Evolutionary conservation across 345 rosid species (phyloP).

Genomic region (Euphorbia tirucalli): DNA sequence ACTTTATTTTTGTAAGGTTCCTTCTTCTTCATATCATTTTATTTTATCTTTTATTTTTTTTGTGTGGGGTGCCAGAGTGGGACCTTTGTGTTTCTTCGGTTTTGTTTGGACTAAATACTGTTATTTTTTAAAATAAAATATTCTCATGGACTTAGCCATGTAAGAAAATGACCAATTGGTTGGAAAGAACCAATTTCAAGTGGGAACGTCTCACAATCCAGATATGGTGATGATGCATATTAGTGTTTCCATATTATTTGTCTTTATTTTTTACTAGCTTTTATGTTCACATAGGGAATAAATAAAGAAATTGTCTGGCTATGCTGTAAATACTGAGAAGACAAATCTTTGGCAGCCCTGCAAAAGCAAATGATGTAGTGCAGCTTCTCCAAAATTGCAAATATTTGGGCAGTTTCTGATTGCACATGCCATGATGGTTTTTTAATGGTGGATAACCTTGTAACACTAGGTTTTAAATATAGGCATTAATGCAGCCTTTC

Average conservation of each 20-base stretch:
- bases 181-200: background rate
- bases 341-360: background rate
- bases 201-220: background rate
- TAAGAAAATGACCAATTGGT: background rate
- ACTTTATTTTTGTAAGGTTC: background rate
- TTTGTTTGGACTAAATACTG: background rate
- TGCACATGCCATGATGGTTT: background rate
- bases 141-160: background rate
- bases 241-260: background rate
- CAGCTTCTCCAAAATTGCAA: background rate
- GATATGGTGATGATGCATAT: background rate
- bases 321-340: too few species aligned
- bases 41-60: too few species aligned
- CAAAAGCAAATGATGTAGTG: background rate
- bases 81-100: background rate
- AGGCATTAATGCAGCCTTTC: background rate
- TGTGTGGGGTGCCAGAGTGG: background rate
- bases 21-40: background rate
- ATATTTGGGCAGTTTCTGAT: background rate
- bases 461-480: background rate
- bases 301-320: background rate
- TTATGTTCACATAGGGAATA: too few species aligned
- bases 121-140: background rate
- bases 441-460: background rate
- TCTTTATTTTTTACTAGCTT: background rate